Percentiles rank a stretch among this genome's conserved stretches.
phyloP scores from a whole-genome alignment of 331 rosid genomes.

The Quercus tomentella region DNA sequence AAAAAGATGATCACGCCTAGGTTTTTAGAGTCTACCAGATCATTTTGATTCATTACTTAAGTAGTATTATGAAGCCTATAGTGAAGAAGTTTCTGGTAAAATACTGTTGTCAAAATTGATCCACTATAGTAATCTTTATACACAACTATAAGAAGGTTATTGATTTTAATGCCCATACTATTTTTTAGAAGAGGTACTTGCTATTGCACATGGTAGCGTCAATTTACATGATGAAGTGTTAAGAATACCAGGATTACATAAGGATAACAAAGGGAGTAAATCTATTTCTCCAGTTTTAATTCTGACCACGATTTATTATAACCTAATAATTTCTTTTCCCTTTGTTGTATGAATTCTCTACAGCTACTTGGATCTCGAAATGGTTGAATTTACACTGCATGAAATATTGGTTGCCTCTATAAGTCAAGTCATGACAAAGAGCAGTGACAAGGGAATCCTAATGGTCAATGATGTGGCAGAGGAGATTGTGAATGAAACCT shows the following conservation, averaged over 20 bases:
- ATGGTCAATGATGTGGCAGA: slow-evolving; percentile 62
- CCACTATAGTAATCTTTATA: background rate
- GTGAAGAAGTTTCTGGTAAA: background rate
- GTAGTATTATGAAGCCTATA: background rate
- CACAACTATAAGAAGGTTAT: background rate
- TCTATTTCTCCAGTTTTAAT: background rate
- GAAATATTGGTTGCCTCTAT: slow-evolving; percentile 68
- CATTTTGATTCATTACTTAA: background rate
- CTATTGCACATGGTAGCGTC: background rate
- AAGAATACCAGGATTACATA: background rate
- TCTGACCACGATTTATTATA: background rate
- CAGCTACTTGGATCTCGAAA: slow-evolving; percentile 87
- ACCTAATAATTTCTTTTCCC: background rate
- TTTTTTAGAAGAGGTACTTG: background rate
- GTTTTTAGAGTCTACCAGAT: background rate
- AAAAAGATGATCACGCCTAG: background rate
- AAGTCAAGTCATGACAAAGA: slow-evolving; percentile 73
- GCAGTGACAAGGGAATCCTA: slow-evolving; percentile 50
- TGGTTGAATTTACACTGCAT: slow-evolving; percentile 76
- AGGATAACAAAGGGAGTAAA: background rate
- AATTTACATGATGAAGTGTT: background rate
- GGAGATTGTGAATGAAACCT: slow-evolving; percentile 46
- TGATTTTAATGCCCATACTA: background rate
- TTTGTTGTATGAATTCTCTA: slow-evolving; percentile 2
- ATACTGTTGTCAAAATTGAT: background rate